Conservation (phyloP, 352 stramenopile genomes). For the Phytophthora podocarpi region DNA sequence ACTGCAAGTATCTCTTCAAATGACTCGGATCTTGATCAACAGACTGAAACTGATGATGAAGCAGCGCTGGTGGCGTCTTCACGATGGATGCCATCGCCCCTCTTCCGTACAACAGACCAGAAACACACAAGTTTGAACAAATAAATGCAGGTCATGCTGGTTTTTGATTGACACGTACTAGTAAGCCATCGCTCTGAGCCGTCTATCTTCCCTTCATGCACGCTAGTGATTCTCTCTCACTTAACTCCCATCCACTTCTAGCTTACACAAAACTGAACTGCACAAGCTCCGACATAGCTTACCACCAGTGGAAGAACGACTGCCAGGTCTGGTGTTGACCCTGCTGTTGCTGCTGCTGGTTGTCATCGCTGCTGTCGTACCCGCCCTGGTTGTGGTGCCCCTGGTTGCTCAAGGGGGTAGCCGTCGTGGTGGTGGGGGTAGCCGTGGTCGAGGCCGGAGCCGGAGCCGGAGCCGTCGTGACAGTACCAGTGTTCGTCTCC, state of each 20-base stretch:
- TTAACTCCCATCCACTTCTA: constrained; percentile 6
- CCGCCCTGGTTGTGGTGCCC: too few species aligned
- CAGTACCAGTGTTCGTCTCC: background rate
- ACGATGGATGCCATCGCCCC: constrained; percentile 46
- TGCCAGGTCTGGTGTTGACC: constrained; percentile 4
- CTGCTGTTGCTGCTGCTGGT: too few species aligned
- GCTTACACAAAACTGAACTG: constrained; percentile 15
- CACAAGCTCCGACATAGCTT: constrained; percentile 4
- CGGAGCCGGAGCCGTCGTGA: constrained; percentile 9
- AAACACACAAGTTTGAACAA: constrained; percentile 19
- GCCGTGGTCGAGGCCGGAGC: background rate
- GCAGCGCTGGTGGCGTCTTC: constrained; percentile 50
- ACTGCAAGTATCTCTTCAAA: constrained; percentile 3
- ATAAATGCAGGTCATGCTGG: constrained; percentile 27
- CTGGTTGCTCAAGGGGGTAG: constrained; percentile 9
- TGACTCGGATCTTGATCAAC: background rate
- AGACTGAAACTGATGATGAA: constrained; percentile 14
- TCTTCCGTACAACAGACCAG: constrained; percentile 3
- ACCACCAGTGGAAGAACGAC: constrained; percentile 27
- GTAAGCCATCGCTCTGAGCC: constrained; percentile 9
- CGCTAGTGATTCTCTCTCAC: constrained; percentile 28
- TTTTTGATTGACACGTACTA: constrained; percentile 33
- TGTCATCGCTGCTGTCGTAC: constrained; percentile 2
- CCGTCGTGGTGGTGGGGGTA: constrained; percentile 2
- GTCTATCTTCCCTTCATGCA: constrained; percentile 23